phyloP scores from a whole-genome alignment of 2,329 filamentous ascomycete genomes.

The Colletotrichum truncatum region DNA sequence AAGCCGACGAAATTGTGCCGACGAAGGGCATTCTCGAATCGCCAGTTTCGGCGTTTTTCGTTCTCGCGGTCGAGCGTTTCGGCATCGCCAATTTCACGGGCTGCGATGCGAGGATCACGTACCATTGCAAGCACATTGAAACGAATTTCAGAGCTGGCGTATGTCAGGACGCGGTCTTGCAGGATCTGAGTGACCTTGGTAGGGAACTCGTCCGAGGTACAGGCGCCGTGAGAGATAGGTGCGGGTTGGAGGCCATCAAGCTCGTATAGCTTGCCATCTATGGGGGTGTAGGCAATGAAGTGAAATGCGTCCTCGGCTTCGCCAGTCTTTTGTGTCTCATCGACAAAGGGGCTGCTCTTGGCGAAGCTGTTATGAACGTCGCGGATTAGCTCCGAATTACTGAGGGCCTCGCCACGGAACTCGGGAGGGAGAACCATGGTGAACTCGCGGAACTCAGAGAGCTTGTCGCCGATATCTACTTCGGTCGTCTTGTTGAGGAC shows the following conservation, averaged over 20 bases:
- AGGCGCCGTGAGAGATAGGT: conserved; percentile 87
- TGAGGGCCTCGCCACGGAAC: conserved; percentile 68
- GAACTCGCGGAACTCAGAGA: conserved; percentile 87
- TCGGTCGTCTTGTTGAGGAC: conserved; percentile 82
- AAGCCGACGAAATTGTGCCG: conserved; percentile 98
- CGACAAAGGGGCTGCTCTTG: conserved; percentile 86
- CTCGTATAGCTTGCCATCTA: conserved; percentile 87
- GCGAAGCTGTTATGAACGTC: conserved; percentile 92
- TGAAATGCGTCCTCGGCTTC: conserved; percentile 92
- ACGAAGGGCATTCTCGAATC: conserved; percentile 92
- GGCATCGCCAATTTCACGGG: conserved; percentile 82
- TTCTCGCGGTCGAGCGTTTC: conserved; percentile 84
- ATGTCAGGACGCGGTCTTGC: conserved; percentile 82
- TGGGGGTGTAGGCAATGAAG: conserved; percentile 92
- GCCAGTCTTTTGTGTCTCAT: conserved; percentile 81
- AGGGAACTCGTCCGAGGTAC: conserved; percentile 76
- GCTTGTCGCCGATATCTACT: conserved; percentile 76
- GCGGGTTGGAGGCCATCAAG: conserved; percentile 93
- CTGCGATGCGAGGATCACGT: conserved; percentile 79
- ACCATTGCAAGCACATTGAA: conserved; percentile 97
- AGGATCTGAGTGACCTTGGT: conserved; percentile 86
- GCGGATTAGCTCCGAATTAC: conserved; percentile 74
- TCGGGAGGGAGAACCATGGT: conserved; percentile 84
- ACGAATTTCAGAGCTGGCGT: conserved; percentile 86
- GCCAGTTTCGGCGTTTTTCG: conserved; percentile 85